A percentile compares a stretch with the other conserved stretches of the same genome.
Evolutionary conservation across 2,329 filamentous ascomycete genomes (phyloP).

Genomic region (Penicillium crustosum): DNA sequence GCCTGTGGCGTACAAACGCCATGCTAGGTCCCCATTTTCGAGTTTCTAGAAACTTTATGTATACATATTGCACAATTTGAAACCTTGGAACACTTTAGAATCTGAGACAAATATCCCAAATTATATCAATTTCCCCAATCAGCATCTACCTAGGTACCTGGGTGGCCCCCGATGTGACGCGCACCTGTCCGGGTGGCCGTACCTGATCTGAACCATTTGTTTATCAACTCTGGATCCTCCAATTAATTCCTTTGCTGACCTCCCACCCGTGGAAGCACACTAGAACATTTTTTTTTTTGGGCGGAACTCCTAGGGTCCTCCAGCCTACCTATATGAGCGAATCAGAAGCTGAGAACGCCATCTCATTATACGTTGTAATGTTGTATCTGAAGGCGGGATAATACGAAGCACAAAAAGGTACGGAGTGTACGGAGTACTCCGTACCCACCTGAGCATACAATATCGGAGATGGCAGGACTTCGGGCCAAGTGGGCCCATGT

Average conservation of each 20-base stretch:
- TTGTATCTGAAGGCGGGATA: not conserved
- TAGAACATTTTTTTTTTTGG: not conserved
- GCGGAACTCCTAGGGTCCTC: not conserved
- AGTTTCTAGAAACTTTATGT: constrained; percentile 4
- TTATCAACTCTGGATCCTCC: not conserved
- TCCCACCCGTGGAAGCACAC: not conserved
- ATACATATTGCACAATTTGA: not conserved
- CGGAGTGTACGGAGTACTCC: not conserved
- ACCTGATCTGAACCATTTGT: constrained; percentile 1
- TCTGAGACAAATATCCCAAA: not conserved
- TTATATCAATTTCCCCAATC: not conserved
- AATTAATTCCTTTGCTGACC: not conserved
- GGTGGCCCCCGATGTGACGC: not conserved
- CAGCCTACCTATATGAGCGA: not conserved
- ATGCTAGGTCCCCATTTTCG: constrained; percentile 6
- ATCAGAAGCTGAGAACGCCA: not conserved
- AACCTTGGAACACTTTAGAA: not conserved
- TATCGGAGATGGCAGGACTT: not conserved
- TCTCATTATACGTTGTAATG: not conserved
- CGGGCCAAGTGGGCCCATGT: not conserved
- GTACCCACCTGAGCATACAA: not conserved
- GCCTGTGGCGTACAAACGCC: constrained; percentile 8
- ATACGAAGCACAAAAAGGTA: not conserved
- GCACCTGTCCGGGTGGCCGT: not conserved
- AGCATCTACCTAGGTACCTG: not conserved